These are phyloP conservation scores for Spergularia azorica DNA, from an alignment of 179 eudicot species.

Conservation along the genomic window DNA sequence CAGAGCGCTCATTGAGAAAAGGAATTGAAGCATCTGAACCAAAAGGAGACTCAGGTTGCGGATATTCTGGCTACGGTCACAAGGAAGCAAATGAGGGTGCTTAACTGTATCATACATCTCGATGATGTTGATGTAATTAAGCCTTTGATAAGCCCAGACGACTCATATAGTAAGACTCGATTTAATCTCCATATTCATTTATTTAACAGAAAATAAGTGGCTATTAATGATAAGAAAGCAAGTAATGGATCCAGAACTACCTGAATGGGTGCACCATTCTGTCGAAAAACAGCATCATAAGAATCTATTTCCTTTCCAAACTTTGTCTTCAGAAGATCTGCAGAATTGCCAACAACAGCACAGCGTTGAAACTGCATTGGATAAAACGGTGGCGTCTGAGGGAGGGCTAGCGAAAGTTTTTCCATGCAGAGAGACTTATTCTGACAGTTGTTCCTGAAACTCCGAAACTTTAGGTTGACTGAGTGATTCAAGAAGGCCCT, in stretches of 20 bases:
- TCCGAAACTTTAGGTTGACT: constrained; percentile 18
- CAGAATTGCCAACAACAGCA: constrained; percentile 97
- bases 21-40: too few relatives aligned
- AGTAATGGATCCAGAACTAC: constrained; percentile 34
- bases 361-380: constrained; percentile 83
- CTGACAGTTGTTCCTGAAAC: constrained; percentile 67
- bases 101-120: too few relatives aligned
- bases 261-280: constrained; percentile 97
- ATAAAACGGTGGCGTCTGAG: constrained; percentile 74
- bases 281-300: constrained; percentile 82
- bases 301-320: constrained; percentile 93
- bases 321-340: constrained; percentile 86
- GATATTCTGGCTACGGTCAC: too few relatives aligned
- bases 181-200: too few relatives aligned
- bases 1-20: too few relatives aligned
- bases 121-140: too few relatives aligned
- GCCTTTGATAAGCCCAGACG: too few relatives aligned
- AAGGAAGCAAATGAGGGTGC: too few relatives aligned
- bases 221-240: not conserved
- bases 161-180: too few relatives aligned
- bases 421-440: constrained; percentile 91
- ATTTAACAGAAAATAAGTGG: too few relatives aligned
- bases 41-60: too few relatives aligned
- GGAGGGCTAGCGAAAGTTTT: constrained; percentile 90
- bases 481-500: not conserved